These are phyloP conservation scores for Umbelopsis sp. DNA, from an alignment of 192 early-diverging fungal species.

Conservation along the genomic window DNA sequence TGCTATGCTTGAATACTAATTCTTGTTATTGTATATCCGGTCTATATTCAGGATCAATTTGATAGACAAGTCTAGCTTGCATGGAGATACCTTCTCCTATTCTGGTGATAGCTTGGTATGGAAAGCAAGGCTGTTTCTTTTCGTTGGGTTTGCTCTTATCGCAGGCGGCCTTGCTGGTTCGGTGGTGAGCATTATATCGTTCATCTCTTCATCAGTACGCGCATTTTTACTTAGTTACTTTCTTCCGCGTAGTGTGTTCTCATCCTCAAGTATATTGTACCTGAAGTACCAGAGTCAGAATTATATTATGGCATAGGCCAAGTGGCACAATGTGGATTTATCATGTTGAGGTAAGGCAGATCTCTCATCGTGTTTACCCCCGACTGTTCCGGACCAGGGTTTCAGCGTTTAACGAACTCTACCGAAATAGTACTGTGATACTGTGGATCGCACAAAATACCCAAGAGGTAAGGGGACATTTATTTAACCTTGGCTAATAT, in stretches of 20 bases:
- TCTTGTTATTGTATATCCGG: background rate
- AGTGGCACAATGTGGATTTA: conserved; percentile 6
- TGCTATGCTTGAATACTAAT: background rate
- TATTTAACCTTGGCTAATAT: background rate
- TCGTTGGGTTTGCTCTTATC: conserved; percentile 61
- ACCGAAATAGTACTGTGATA: background rate
- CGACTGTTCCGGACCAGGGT: too few species aligned
- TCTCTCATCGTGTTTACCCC: too few species aligned
- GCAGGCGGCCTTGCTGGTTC: conserved; percentile 63
- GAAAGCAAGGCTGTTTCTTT: conserved; percentile 54
- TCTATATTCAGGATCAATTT: conserved; percentile 47
- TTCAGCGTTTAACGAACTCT: background rate
- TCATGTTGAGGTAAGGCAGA: conserved; percentile 2
- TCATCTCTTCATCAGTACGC: background rate
- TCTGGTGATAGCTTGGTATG: conserved; percentile 42
- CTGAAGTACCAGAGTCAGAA: conserved; percentile 3
- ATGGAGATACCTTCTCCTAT: conserved; percentile 47
- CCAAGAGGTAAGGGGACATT: background rate
- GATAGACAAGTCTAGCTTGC: conserved; percentile 52
- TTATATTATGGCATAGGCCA: conserved; percentile 8
- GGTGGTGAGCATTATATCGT: conserved; percentile 35
- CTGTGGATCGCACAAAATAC: conserved; percentile 14
- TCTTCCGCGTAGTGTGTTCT: background rate
- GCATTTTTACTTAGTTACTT: background rate
- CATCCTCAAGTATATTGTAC: conserved; percentile 3